These are phyloP conservation scores for Persicaria maculosa DNA, from an alignment of 148 eudicot genomes.

Conservation along the genomic window DNA sequence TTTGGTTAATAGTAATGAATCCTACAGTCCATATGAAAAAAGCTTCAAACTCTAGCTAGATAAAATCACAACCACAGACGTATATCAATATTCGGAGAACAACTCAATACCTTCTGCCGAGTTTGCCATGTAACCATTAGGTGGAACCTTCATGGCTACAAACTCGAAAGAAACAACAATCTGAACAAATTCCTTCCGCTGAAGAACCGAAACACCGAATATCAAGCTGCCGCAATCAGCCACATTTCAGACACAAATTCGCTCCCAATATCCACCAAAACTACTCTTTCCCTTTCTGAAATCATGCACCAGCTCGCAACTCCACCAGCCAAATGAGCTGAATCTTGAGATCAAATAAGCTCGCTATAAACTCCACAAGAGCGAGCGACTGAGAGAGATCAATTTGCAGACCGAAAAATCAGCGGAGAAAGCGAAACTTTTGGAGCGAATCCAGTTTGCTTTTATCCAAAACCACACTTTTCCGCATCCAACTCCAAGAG, in stretches of 20 bases:
- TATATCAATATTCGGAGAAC: background rate
- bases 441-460: background rate
- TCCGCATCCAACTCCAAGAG: slow-evolving; percentile 1
- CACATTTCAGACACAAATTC: slow-evolving; percentile 3
- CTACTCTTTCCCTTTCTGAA: background rate
- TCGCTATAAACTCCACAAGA: background rate
- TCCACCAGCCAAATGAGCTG: background rate
- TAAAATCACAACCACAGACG: slow-evolving; percentile 10
- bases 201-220: background rate
- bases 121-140: slow-evolving; percentile 58
- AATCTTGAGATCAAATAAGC: background rate
- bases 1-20: no score
- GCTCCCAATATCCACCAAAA: background rate
- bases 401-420: background rate
- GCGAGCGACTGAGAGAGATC: background rate
- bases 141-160: slow-evolving; percentile 61
- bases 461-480: background rate
- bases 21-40: no score
- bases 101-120: slow-evolving; percentile 31
- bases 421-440: background rate
- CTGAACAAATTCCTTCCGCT: background rate
- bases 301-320: background rate
- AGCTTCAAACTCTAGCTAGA: background rate
- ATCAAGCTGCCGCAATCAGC: background rate
- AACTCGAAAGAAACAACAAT: slow-evolving; percentile 4